Percentiles rank a stretch among this genome's conserved stretches.
These are phyloP conservation scores for Sanguinoderma infundibulare DNA, from an alignment of 1,284 basidiomycete species.

Conservation along the genomic window DNA sequence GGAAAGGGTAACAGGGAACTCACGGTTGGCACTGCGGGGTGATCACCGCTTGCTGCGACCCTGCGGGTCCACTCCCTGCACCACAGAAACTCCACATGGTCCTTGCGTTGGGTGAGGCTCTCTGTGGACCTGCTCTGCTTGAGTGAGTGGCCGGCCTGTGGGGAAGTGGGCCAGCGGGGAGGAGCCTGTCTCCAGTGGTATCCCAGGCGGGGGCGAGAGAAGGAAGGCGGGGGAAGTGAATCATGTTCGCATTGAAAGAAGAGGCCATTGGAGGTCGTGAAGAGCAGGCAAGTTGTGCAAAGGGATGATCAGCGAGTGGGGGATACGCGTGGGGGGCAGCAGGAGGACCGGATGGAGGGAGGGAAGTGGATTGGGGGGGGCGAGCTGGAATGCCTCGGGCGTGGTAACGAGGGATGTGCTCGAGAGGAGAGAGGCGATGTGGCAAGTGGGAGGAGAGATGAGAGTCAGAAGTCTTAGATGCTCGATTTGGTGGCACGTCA, in stretches of 20 bases:
- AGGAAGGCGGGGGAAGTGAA: constrained; percentile 22
- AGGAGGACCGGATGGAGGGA: no score
- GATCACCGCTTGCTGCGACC: constrained; percentile 36
- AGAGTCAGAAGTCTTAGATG: no score
- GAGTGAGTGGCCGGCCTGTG: constrained; percentile 12
- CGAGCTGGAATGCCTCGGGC: no score
- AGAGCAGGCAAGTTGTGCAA: no score
- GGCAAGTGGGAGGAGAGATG: no score
- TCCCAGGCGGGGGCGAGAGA: constrained; percentile 15
- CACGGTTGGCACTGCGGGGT: constrained; percentile 21
- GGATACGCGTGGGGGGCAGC: not conserved
- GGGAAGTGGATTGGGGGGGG: no score
- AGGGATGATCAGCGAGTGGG: not conserved
- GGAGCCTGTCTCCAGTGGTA: constrained; percentile 1
- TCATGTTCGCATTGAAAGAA: constrained; percentile 16
- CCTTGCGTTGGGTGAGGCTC: constrained; percentile 33
- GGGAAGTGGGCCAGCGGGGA: constrained; percentile 9
- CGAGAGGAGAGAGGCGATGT: no score
- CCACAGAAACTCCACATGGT: constrained; percentile 38
- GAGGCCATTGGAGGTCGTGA: constrained; percentile 12
- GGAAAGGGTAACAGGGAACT: constrained; percentile 10
- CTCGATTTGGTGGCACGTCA: no score
- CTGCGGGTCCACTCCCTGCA: constrained; percentile 38
- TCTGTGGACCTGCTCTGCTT: constrained; percentile 31
- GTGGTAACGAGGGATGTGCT: no score